phyloP scores from a whole-genome alignment of 352 stramenopile genomes.

The Halophytophthora polymorphica region DNA sequence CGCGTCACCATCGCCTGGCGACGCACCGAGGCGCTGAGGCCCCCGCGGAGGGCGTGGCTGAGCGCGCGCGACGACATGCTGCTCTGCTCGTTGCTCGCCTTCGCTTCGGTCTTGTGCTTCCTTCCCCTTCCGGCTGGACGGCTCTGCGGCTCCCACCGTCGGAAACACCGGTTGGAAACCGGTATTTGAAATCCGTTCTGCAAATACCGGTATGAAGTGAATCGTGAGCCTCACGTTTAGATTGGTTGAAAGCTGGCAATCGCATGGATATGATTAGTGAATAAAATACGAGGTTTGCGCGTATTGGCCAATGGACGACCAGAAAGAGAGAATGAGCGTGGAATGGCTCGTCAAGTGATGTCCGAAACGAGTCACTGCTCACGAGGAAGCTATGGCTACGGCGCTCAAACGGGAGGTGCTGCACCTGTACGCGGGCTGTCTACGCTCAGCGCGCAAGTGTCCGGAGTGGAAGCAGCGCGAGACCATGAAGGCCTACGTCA shows the following conservation, averaged over 20 bases:
- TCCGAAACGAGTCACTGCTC: constrained; percentile 9
- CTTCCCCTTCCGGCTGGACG: background rate
- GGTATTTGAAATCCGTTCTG: background rate
- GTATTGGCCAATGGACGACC: constrained; percentile 17
- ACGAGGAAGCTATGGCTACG: constrained; percentile 1
- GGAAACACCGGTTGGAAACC: constrained; percentile 6
- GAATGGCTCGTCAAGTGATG: background rate
- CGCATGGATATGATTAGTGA: too few species aligned
- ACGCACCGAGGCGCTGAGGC: constrained; percentile 49
- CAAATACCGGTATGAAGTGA: background rate
- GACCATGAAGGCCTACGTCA: constrained; percentile 81
- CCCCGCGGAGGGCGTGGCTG: constrained; percentile 55
- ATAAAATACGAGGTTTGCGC: too few species aligned
- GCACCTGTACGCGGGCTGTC: constrained; percentile 64
- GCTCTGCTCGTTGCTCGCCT: background rate
- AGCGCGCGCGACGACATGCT: constrained; percentile 67
- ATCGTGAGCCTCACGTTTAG: background rate
- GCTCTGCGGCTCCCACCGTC: constrained; percentile 13
- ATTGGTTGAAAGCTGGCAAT: constrained; percentile 33
- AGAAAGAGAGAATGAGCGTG: background rate
- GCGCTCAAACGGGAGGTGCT: constrained; percentile 43
- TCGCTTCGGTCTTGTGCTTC: background rate
- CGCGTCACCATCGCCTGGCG: constrained; percentile 52
- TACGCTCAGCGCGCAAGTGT: constrained; percentile 70
- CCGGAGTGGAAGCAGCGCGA: constrained; percentile 79